Percentiles rank a stretch among this genome's conserved stretches.
phyloP scores from a whole-genome alignment of 257 asterid species.

The Thymus mandschuricus region DNA sequence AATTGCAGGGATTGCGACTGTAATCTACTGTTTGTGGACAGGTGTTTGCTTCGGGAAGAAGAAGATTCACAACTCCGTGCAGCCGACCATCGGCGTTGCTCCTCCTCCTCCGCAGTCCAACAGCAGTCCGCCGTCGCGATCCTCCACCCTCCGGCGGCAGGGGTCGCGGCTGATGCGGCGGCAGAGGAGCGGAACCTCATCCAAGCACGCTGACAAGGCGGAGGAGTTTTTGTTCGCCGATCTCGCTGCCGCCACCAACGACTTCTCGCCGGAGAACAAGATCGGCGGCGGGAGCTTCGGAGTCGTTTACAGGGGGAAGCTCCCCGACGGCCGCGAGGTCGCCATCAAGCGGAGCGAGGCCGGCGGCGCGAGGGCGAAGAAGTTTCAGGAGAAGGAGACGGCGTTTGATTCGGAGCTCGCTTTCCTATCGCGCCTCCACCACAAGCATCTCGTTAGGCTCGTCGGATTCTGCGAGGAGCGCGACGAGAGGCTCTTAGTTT shows the following conservation, averaged over 20 bases:
- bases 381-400: constrained; percentile 80
- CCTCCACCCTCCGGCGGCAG: constrained; percentile 79
- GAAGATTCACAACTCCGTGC: constrained; percentile 83
- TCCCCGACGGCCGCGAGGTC: constrained; percentile 71
- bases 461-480: constrained; percentile 80
- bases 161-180: constrained; percentile 85
- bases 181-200: constrained; percentile 84
- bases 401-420: constrained; percentile 87
- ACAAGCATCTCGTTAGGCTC: constrained; percentile 80
- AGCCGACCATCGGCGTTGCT: constrained; percentile 60
- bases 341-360: constrained; percentile 80
- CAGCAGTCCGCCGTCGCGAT: constrained; percentile 65
- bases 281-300: constrained; percentile 92
- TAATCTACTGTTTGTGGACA: constrained; percentile 64
- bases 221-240: constrained; percentile 72
- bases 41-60: constrained; percentile 80
- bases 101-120: constrained; percentile 43
- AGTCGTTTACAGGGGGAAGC: constrained; percentile 72
- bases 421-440: constrained; percentile 84
- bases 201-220: constrained; percentile 64
- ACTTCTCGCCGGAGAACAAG: constrained; percentile 68
- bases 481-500: constrained; percentile 80
- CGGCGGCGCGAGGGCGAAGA: constrained; percentile 47
- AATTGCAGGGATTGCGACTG: constrained; percentile 61
- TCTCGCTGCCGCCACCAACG: constrained; percentile 63